Percentiles rank a stretch among this genome's conserved stretches.
Conservation (phyloP, 768 basidiomycete species). For the Pisolithus tinctorius region DNA sequence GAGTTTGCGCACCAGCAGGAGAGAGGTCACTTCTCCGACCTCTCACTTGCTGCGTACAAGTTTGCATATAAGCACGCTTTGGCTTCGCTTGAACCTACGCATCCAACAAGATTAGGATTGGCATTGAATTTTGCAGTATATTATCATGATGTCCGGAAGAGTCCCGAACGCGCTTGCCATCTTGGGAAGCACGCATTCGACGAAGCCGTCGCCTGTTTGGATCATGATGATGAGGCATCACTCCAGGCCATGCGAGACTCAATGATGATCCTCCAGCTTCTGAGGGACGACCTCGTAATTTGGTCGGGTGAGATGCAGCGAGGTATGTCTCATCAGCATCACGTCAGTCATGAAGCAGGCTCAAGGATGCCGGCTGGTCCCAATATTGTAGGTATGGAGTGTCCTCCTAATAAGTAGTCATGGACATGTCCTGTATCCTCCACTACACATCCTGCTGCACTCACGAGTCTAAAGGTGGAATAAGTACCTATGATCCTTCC, state of each 20-base stretch:
- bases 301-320: conserved; percentile 74
- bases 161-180: conserved; percentile 81
- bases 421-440: background rate
- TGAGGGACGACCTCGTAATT: conserved; percentile 79
- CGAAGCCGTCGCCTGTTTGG: conserved; percentile 71
- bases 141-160: conserved; percentile 81
- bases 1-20: conserved; percentile 74
- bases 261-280: conserved; percentile 74
- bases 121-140: conserved; percentile 94
- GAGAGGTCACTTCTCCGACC: conserved; percentile 60
- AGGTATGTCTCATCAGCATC: conserved; percentile 18
- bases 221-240: conserved; percentile 32
- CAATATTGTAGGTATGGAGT: background rate
- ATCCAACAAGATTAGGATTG: conserved; percentile 83
- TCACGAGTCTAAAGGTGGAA: too few species aligned
- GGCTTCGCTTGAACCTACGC: conserved; percentile 65
- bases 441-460: background rate
- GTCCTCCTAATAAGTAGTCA: background rate
- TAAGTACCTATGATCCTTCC: too few species aligned
- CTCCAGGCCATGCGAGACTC: conserved; percentile 56
- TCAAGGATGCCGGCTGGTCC: conserved; percentile 1
- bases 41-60: conserved; percentile 82
- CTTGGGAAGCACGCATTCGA: conserved; percentile 91
- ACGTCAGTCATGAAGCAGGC: conserved; percentile 1
- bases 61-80: conserved; percentile 77